Evolutionary conservation across 2,329 filamentous ascomycete genomes (phyloP).

Genomic region (Coniochaeta sp.): DNA sequence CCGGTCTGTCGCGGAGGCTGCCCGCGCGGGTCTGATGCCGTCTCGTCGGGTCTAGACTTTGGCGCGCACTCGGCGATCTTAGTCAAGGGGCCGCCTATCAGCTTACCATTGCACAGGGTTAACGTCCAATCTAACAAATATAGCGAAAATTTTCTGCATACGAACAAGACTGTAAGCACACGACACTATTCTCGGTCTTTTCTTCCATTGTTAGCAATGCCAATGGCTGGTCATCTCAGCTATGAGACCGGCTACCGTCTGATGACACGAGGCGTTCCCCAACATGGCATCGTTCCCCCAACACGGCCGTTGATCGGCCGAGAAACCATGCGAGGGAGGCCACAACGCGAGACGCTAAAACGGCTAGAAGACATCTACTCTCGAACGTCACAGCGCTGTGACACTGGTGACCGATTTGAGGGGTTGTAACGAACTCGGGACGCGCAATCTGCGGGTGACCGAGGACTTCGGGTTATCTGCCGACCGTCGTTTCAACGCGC

Average conservation of each 20-base stretch:
- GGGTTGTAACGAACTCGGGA: not conserved
- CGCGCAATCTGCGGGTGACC: not conserved
- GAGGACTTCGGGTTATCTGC: not conserved
- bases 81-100: not conserved
- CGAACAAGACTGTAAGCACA: not conserved
- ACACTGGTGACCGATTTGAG: not conserved
- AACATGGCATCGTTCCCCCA: no score
- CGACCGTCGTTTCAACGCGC: not conserved
- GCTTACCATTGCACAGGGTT: not conserved
- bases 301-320: not conserved
- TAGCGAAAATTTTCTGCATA: not conserved
- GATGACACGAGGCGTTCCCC: not conserved
- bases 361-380: not conserved
- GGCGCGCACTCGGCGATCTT: not conserved
- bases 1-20: not conserved
- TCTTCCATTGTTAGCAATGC: not conserved
- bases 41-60: not conserved
- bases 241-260: not conserved
- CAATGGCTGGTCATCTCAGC: not conserved
- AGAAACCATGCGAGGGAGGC: not conserved
- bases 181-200: not conserved
- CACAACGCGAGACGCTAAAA: not conserved
- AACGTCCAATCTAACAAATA: not conserved
- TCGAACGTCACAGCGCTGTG: not conserved
- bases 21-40: not conserved